phyloP scores from a whole-genome alignment of 2,329 filamentous ascomycete species.

The Colletotrichum endophyticum region DNA sequence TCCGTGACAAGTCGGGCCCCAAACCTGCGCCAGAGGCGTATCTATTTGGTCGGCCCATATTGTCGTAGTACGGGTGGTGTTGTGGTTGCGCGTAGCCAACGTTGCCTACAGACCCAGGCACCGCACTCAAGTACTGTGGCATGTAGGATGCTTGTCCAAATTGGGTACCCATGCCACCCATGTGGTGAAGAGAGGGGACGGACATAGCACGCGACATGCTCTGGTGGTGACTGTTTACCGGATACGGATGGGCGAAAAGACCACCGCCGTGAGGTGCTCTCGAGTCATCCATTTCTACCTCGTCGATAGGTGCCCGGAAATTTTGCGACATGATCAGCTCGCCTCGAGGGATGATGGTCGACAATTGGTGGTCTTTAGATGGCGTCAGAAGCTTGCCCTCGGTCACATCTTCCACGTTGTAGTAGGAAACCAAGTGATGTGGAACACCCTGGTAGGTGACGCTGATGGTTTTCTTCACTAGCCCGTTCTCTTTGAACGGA shows the following conservation, averaged over 20 bases:
- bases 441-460: conserved; percentile 75
- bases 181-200: conserved; percentile 11
- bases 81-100: conserved; percentile 1
- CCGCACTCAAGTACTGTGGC: neutral
- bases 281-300: conserved; percentile 47
- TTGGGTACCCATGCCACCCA: neutral
- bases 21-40: conserved; percentile 5
- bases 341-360: conserved; percentile 56
- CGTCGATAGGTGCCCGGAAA: conserved; percentile 70
- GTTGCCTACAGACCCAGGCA: neutral
- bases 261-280: neutral
- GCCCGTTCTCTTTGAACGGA: conserved; percentile 79
- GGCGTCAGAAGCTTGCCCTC: conserved; percentile 64
- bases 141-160: conserved; percentile 7
- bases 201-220: conserved; percentile 28
- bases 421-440: conserved; percentile 90
- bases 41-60: neutral
- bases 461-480: conserved; percentile 94
- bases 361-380: conserved; percentile 49
- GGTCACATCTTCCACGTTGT: conserved; percentile 80
- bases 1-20: conserved; percentile 3
- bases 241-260: conserved; percentile 2
- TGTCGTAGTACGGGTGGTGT: conserved; percentile 11
- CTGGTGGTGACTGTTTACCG: conserved; percentile 21
- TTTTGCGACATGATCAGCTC: conserved; percentile 67